phyloP scores from a whole-genome alignment of 495 filamentous ascomycete genomes.

The Melanomma pulvis-pyrius region DNA sequence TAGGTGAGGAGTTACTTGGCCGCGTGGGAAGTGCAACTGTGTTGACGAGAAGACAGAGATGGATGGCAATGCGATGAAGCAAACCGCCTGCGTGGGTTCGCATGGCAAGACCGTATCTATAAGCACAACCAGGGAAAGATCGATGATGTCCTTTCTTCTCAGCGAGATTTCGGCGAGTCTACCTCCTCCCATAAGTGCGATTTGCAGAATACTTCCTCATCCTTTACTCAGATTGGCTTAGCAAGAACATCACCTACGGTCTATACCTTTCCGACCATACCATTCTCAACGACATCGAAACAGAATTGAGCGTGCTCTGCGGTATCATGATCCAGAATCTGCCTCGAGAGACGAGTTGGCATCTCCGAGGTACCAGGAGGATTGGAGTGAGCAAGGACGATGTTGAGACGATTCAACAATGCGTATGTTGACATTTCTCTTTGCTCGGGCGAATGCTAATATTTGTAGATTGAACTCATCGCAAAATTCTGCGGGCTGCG shows the following conservation, averaged over 20 bases:
- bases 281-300: slow-evolving; percentile 44
- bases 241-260: slow-evolving; percentile 45
- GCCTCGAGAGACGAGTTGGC: slow-evolving; percentile 41
- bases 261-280: slow-evolving; percentile 45
- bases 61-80: slow-evolving; percentile 44
- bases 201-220: slow-evolving; percentile 1
- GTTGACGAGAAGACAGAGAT: slow-evolving; percentile 33
- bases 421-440: slow-evolving; percentile 25
- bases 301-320: slow-evolving; percentile 43
- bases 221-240: slow-evolving; percentile 38
- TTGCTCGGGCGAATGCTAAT: background rate
- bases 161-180: slow-evolving; percentile 42
- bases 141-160: slow-evolving; percentile 37
- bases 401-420: slow-evolving; percentile 45
- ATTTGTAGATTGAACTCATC: slow-evolving; percentile 40
- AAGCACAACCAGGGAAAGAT: slow-evolving; percentile 38
- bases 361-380: slow-evolving; percentile 41
- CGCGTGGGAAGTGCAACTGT: background rate
- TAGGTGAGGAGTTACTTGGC: slow-evolving; percentile 18
- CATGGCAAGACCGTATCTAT: slow-evolving; percentile 42
- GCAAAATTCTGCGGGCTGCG: slow-evolving; percentile 39
- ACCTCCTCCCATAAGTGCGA: background rate
- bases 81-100: slow-evolving; percentile 40
- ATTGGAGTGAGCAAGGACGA: slow-evolving; percentile 42
- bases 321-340: slow-evolving; percentile 48